These are phyloP conservation scores for Mycena olivaceomarginata DNA, from an alignment of 768 basidiomycete species.

Conservation along the genomic window DNA sequence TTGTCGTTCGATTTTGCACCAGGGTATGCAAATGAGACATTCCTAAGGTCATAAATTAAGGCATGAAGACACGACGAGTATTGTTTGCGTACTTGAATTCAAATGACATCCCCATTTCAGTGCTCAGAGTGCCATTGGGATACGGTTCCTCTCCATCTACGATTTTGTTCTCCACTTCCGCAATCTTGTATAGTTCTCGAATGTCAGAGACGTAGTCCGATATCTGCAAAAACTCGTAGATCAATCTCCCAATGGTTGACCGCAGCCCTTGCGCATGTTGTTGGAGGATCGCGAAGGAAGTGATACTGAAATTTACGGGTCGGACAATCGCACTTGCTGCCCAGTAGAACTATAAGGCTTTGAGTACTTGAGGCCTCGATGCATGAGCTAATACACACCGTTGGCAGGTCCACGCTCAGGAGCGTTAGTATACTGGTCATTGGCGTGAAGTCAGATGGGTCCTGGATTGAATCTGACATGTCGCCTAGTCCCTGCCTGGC, in stretches of 20 bases:
- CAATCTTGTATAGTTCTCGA: conserved; percentile 45
- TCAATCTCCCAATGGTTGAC: conserved; percentile 41
- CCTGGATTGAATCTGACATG: not conserved
- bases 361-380: not conserved
- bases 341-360: conserved; percentile 46
- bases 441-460: not conserved
- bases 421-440: not conserved
- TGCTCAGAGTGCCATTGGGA: conserved; percentile 39
- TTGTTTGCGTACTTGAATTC: conserved; percentile 16
- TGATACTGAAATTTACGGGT: conserved; percentile 50
- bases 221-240: not conserved
- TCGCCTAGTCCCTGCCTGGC: conserved; percentile 3
- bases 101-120: conserved; percentile 33
- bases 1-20: conserved; percentile 36
- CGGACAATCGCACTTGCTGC: conserved; percentile 47
- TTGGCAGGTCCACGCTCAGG: conserved; percentile 2
- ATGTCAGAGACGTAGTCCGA: conserved; percentile 33
- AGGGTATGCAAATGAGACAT: conserved; percentile 62
- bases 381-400: not conserved
- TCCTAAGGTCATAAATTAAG: conserved; percentile 42
- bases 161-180: conserved; percentile 47
- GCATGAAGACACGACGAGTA: not conserved
- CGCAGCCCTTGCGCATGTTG: conserved; percentile 47
- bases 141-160: conserved; percentile 49
- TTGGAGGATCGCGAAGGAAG: conserved; percentile 53